Conservation (phyloP, 1,139 yeast genomes). For the Hemisphaericaspora xylanilytica region DNA sequence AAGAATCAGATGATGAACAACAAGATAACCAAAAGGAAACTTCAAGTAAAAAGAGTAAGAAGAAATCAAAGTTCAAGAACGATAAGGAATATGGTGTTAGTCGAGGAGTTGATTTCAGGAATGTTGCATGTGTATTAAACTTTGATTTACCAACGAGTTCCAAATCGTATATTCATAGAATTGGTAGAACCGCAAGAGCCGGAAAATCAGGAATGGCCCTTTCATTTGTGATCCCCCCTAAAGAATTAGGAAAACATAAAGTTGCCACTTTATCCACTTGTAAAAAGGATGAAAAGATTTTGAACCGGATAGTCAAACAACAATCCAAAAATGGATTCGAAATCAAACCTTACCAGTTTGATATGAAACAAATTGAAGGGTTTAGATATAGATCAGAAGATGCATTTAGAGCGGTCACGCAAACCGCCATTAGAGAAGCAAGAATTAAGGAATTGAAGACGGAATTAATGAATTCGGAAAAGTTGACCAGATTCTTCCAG, state of each 20-base stretch:
- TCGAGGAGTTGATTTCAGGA: conserved; percentile 94
- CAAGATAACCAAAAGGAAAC: conserved; percentile 48
- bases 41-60: conserved; percentile 21
- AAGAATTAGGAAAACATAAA: conserved; percentile 87
- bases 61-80: conserved; percentile 37
- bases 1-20: conserved; percentile 44
- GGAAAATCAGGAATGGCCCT: conserved; percentile 94
- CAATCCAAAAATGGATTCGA: conserved; percentile 76
- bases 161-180: conserved; percentile 86
- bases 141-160: conserved; percentile 93
- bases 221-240: conserved; percentile 83
- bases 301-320: conserved; percentile 71
- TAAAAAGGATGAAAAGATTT: conserved; percentile 81
- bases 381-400: conserved; percentile 97
- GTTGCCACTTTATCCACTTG: conserved; percentile 70
- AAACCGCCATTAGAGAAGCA: conserved; percentile 88
- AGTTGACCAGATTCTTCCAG: conserved; percentile 90
- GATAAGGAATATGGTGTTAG: conserved; percentile 90
- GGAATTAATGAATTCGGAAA: conserved; percentile 85
- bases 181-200: conserved; percentile 98
- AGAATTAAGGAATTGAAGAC: conserved; percentile 85
- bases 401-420: conserved; percentile 93
- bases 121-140: conserved; percentile 94
- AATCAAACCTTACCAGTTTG: conserved; percentile 81
- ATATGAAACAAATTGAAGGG: conserved; percentile 89